phyloP scores from a whole-genome alignment of 352 stramenopile genomes.

The Thalassiosira livingstoniorum region DNA sequence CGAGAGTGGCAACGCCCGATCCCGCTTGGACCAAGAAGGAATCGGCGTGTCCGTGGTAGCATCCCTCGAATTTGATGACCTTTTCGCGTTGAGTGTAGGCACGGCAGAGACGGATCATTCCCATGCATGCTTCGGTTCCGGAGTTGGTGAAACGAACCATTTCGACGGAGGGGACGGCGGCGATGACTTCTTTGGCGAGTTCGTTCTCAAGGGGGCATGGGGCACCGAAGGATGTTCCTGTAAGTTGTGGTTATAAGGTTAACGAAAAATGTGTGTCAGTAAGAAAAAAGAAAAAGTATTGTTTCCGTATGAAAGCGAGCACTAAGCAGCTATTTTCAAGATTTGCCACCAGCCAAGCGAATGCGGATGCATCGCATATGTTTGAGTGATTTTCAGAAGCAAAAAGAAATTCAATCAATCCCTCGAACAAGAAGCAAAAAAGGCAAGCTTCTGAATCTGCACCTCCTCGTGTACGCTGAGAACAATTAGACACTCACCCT shows the following conservation, averaged over 20 bases:
- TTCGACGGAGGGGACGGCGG: constrained; percentile 89
- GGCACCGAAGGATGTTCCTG: constrained; percentile 88
- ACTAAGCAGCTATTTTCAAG: no score
- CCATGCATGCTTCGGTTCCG: constrained; percentile 91
- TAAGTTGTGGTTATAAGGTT: no score
- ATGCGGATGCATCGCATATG: no score
- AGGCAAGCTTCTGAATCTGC: no score
- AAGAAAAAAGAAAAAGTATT: no score
- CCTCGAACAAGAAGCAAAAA: no score
- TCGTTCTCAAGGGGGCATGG: constrained; percentile 89
- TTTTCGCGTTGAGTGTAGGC: constrained; percentile 88
- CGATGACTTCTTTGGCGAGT: constrained; percentile 90
- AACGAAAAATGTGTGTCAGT: no score
- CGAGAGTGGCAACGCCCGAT: constrained; percentile 88
- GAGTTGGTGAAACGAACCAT: constrained; percentile 93
- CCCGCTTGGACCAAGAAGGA: constrained; percentile 90
- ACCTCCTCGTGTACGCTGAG: no score
- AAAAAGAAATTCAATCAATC: no score
- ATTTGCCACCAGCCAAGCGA: no score
- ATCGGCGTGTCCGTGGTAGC: constrained; percentile 91
- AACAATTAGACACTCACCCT: constrained; percentile 61
- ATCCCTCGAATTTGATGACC: constrained; percentile 92
- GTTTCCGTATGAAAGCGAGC: no score
- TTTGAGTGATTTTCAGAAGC: no score
- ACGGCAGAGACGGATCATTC: constrained; percentile 89